Percentiles rank a stretch among this genome's conserved stretches.
phyloP scores from a whole-genome alignment of 345 rosid species.

The Excoecaria agallocha region DNA sequence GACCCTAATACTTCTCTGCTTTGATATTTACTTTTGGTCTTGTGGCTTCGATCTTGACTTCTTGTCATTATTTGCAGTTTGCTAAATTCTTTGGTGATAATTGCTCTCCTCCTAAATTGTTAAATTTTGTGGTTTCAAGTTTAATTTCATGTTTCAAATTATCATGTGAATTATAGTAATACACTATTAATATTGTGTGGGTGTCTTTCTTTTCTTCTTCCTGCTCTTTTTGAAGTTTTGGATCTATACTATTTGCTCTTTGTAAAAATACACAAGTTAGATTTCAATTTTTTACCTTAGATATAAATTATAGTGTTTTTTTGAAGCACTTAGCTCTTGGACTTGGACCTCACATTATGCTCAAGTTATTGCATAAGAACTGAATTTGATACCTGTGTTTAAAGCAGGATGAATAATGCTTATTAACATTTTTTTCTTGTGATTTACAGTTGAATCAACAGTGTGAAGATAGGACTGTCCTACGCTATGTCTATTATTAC shows the following conservation, averaged over 20 bases:
- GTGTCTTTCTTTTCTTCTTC: neutral
- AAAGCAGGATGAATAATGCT: neutral
- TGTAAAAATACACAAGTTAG: neutral
- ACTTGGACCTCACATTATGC: neutral
- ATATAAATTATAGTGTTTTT: neutral
- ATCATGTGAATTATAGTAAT: neutral
- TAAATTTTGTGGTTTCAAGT: neutral
- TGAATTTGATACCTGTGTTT: neutral
- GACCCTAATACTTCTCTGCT: neutral
- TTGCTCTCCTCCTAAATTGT: neutral
- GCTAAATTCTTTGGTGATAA: neutral
- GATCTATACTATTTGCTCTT: neutral
- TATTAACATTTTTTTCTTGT: constrained; percentile 16
- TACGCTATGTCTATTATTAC: constrained; percentile 97
- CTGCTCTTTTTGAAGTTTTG: neutral
- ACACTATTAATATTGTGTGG: neutral
- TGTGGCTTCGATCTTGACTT: neutral
- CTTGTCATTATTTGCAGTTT: neutral
- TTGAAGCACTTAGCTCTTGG: neutral
- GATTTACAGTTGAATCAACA: constrained; percentile 87
- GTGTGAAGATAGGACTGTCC: constrained; percentile 87
- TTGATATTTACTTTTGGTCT: neutral
- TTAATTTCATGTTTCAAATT: neutral
- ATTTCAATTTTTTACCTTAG: neutral
- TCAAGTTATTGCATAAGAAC: neutral